These are phyloP conservation scores for Chrysanthemum lavandulifolium DNA, from an alignment of 129 eudicot genomes.

Conservation along the genomic window DNA sequence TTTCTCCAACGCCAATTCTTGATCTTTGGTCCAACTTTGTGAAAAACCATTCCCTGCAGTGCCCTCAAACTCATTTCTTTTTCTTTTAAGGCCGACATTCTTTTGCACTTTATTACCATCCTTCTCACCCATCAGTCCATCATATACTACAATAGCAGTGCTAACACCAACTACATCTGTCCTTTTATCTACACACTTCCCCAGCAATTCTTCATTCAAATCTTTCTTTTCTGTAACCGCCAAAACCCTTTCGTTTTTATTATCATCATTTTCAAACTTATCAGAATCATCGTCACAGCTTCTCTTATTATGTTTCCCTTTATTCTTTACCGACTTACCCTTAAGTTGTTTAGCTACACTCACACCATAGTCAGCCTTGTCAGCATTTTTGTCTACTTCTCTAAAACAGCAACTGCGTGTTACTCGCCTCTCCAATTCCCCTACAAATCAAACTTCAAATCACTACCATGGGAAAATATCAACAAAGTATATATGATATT, in stretches of 20 bases:
- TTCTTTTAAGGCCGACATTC: conserved; percentile 52
- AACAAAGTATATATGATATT: background rate
- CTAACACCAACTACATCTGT: conserved; percentile 3
- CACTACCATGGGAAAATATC: background rate
- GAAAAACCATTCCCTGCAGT: background rate
- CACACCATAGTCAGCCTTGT: background rate
- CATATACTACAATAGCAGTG: conserved; percentile 2
- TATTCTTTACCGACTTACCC: background rate
- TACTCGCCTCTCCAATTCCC: conserved; percentile 29
- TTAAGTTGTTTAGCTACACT: background rate
- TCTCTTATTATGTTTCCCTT: conserved; percentile 15
- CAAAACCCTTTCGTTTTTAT: background rate
- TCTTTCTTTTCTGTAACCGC: background rate
- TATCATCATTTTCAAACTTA: conserved; percentile 10
- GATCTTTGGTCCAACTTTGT: conserved; percentile 74
- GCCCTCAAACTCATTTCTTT: conserved; percentile 39
- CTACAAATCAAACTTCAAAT: conserved; percentile 18
- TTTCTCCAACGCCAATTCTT: conserved; percentile 67
- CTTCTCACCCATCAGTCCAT: background rate
- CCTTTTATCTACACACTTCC: background rate
- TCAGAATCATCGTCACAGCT: background rate
- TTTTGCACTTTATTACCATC: conserved; percentile 21
- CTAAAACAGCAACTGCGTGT: conserved; percentile 31
- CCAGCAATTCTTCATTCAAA: conserved; percentile 18
- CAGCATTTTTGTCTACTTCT: conserved; percentile 6